These are phyloP conservation scores for Rosa persica DNA, from an alignment of 306 rosid genomes.

Conservation along the genomic window DNA sequence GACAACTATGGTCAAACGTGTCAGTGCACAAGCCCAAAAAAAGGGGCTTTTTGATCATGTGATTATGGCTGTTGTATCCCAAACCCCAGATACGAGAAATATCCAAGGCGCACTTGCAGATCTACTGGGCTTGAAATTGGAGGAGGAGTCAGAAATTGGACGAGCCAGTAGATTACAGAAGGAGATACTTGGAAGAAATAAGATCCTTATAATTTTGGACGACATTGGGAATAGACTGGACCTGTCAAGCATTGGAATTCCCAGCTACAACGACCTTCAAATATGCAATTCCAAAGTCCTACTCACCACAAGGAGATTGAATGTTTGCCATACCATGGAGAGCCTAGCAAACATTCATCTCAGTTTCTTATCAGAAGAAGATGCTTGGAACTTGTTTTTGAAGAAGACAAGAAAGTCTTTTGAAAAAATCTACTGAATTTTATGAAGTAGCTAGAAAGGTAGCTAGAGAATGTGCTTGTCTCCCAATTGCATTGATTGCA, in stretches of 20 bases:
- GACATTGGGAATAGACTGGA: constrained; percentile 1
- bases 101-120: neutral
- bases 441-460: constrained; percentile 13
- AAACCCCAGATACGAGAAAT: too few relatives aligned
- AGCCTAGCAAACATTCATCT: neutral
- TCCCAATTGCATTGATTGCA: constrained; percentile 24
- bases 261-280: neutral
- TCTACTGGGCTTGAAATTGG: neutral
- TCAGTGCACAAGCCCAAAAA: neutral
- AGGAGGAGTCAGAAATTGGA: too few relatives aligned
- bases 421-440: neutral
- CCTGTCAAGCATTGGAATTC: constrained; percentile 9
- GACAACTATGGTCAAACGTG: neutral
- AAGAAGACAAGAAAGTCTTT: neutral
- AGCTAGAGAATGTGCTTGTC: constrained; percentile 20
- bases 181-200: too few relatives aligned
- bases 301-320: neutral
- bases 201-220: too few relatives aligned
- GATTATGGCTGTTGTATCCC: neutral
- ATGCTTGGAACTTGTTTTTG: constrained; percentile 20
- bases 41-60: neutral
- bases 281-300: constrained; percentile 16
- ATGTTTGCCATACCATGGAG: constrained; percentile 6
- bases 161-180: too few relatives aligned
- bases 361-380: neutral